Evolutionary conservation across 129 eudicot species (phyloP).

Genomic region (Artemisia annua): DNA sequence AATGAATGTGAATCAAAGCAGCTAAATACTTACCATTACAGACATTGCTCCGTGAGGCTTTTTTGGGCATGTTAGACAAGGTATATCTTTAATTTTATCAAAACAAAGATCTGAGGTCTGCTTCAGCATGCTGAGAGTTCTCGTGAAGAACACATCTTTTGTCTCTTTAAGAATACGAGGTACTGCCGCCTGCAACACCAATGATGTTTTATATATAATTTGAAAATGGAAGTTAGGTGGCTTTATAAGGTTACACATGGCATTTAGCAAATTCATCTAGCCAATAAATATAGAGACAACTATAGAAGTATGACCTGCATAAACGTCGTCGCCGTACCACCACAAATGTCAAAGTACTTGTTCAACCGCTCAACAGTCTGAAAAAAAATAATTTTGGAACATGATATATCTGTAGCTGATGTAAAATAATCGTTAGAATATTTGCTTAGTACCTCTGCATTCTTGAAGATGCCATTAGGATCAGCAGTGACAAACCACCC

Average conservation of each 20-base stretch:
- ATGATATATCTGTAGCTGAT: neutral
- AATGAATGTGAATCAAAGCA: neutral
- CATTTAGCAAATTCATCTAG: too few relatives aligned
- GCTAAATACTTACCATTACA: slow-evolving; percentile 54
- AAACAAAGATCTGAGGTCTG: slow-evolving; percentile 60
- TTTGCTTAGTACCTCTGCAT: slow-evolving; percentile 48
- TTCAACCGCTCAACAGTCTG: slow-evolving; percentile 81
- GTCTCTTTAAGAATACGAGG: slow-evolving; percentile 73
- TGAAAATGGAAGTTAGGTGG: slow-evolving; percentile 12
- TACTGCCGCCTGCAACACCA: slow-evolving; percentile 75
- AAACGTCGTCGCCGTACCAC: slow-evolving; percentile 95
- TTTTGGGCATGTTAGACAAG: slow-evolving; percentile 67
- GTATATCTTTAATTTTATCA: slow-evolving; percentile 64
- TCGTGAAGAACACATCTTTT: slow-evolving; percentile 58
- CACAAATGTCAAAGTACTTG: slow-evolving; percentile 83
- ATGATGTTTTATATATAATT: neutral
- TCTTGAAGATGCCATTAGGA: slow-evolving; percentile 63
- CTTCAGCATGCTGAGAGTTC: slow-evolving; percentile 57
- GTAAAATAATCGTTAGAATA: neutral
- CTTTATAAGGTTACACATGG: neutral
- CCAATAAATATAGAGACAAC: neutral
- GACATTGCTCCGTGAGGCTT: slow-evolving; percentile 96
- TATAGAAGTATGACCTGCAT: slow-evolving; percentile 57
- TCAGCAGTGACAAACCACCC: slow-evolving; percentile 91
- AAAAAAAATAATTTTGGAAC: slow-evolving; percentile 1